These are phyloP conservation scores for Rhodofomes roseus DNA, from an alignment of 1,284 basidiomycete genomes.

Conservation along the genomic window DNA sequence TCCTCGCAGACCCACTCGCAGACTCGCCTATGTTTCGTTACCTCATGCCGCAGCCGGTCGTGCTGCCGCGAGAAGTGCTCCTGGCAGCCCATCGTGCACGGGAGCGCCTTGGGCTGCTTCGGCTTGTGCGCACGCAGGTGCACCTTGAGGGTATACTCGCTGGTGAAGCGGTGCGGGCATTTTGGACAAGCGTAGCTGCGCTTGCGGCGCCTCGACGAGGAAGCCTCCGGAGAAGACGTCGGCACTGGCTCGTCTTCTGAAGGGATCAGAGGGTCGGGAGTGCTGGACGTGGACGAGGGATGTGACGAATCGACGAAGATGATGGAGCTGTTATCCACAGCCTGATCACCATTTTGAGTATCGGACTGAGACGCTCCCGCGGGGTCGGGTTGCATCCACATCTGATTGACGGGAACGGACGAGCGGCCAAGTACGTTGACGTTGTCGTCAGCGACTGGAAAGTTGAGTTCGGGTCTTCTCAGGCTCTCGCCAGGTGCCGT, in stretches of 20 bases:
- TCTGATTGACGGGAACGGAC: no score
- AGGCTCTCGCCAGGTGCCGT: no score
- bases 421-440: no score
- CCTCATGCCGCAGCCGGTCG: not conserved
- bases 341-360: not conserved
- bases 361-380: not conserved
- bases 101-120: not conserved
- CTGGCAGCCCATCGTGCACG: not conserved
- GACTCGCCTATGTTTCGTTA: not conserved
- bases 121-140: not conserved
- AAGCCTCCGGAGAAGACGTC: not conserved
- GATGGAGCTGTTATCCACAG: not conserved
- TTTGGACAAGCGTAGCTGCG: not conserved
- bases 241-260: not conserved
- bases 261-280: not conserved
- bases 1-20: not conserved
- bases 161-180: not conserved
- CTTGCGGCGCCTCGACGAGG: not conserved
- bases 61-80: conserved; percentile 4
- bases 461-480: no score
- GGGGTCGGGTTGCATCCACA: no score
- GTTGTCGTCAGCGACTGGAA: no score
- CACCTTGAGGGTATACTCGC: conserved; percentile 1
- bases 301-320: not conserved
- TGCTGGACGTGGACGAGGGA: not conserved